phyloP scores from a whole-genome alignment of 2,329 filamentous ascomycete species.

The Plenodomus tracheiphilus region DNA sequence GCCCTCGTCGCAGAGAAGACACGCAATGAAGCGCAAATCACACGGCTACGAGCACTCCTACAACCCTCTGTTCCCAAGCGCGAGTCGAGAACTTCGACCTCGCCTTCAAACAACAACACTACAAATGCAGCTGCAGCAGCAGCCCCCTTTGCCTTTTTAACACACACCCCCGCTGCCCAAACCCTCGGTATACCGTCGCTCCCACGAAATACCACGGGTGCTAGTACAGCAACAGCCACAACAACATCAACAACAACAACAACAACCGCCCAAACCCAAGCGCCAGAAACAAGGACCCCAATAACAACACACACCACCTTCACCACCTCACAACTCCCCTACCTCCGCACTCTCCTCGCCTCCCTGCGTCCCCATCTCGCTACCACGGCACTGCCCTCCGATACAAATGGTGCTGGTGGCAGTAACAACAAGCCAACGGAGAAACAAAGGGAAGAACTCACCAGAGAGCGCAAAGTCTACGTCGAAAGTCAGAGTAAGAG shows the following conservation, averaged over 20 bases:
- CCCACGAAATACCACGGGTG: constrained; percentile 23
- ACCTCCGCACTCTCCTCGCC: constrained; percentile 71
- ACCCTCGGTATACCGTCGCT: constrained; percentile 49
- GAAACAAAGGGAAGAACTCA: constrained; percentile 51
- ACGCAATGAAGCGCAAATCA: constrained; percentile 72
- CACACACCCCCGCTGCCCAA: constrained; percentile 52
- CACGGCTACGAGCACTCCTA: constrained; percentile 64
- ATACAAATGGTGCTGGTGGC: no score
- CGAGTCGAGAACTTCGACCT: constrained; percentile 24
- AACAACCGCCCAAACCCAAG: constrained; percentile 22
- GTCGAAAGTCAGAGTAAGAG: constrained; percentile 78
- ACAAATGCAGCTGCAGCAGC: neutral
- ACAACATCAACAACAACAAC: constrained; percentile 5
- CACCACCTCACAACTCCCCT: constrained; percentile 79
- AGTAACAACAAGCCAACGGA: no score
- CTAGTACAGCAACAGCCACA: neutral
- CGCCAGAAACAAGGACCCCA: constrained; percentile 47
- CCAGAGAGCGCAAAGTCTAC: constrained; percentile 75
- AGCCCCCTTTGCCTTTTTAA: constrained; percentile 59
- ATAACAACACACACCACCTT: constrained; percentile 76
- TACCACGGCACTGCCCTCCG: constrained; percentile 39
- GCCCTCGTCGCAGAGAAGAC: constrained; percentile 70
- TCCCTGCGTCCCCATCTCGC: constrained; percentile 67
- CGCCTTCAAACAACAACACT: constrained; percentile 12
- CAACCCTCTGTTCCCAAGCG: constrained; percentile 19